phyloP scores from a whole-genome alignment of 108 stramenopile genomes.

The Asterionellopsis glacialis region DNA sequence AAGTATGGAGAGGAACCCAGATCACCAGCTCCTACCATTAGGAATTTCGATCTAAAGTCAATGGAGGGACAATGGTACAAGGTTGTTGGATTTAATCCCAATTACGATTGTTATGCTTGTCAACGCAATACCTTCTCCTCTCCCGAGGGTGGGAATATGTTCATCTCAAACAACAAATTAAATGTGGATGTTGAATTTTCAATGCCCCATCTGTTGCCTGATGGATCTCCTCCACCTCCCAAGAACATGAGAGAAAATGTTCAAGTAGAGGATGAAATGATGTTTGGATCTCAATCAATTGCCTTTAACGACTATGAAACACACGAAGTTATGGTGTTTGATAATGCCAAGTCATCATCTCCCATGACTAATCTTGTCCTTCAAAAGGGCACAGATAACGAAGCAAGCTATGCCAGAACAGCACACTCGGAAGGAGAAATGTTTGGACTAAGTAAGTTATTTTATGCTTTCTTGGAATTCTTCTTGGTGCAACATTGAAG shows the following conservation, averaged over 20 bases:
- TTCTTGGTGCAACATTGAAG: not conserved
- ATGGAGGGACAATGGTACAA: slow-evolving; percentile 97
- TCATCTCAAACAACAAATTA: slow-evolving; percentile 39
- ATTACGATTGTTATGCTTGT: slow-evolving; percentile 98
- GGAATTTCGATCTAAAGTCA: slow-evolving; percentile 68
- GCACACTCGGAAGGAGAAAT: slow-evolving; percentile 90
- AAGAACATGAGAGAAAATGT: slow-evolving; percentile 49
- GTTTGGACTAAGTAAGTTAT: slow-evolving; percentile 90
- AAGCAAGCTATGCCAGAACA: slow-evolving; percentile 70
- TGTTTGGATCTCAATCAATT: slow-evolving; percentile 54
- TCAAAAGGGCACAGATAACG: slow-evolving; percentile 42
- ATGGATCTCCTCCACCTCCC: slow-evolving; percentile 80
- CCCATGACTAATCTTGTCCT: slow-evolving; percentile 35
- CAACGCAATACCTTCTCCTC: slow-evolving; percentile 91
- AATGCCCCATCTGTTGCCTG: slow-evolving; percentile 86
- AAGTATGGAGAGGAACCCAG: slow-evolving; percentile 67
- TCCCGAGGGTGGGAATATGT: slow-evolving; percentile 27
- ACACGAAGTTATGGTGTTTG: slow-evolving; percentile 87
- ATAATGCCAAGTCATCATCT: slow-evolving; percentile 19
- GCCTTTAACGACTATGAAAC: slow-evolving; percentile 81
- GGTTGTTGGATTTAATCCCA: slow-evolving; percentile 93
- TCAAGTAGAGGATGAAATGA: slow-evolving; percentile 20
- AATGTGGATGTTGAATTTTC: slow-evolving; percentile 87
- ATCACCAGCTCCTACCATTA: slow-evolving; percentile 73
- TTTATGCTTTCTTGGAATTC: slow-evolving; percentile 1